Percentiles rank a stretch among this genome's conserved stretches.
Evolutionary conservation across 1,139 yeast genomes (phyloP).

Genomic region (Protomyces macrosporus): DNA sequence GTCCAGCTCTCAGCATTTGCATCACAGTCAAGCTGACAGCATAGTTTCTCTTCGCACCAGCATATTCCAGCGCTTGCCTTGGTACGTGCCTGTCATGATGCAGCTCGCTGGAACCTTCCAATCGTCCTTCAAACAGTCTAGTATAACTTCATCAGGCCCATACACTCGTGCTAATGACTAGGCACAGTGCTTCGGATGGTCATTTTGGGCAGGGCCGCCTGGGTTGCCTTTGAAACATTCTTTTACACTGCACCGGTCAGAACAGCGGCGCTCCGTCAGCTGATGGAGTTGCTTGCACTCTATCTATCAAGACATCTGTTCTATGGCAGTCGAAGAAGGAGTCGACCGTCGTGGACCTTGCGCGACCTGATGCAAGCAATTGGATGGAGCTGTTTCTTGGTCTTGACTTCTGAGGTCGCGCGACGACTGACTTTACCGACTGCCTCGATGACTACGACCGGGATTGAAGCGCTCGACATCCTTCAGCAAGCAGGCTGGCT

Average conservation of each 20-base stretch:
- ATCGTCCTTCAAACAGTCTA: no score
- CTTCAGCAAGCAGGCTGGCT: no score
- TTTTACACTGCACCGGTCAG: neutral
- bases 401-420: no score
- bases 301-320: constrained; percentile 1
- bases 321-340: neutral
- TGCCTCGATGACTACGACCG: no score
- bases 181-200: neutral
- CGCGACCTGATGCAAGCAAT: no score
- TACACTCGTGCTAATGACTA: neutral
- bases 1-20: neutral
- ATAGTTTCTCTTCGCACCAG: no score
- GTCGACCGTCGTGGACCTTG: no score
- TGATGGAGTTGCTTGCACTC: constrained; percentile 1
- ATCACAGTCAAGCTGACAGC: no score
- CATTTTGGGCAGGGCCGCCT: constrained; percentile 8
- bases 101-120: neutral
- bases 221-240: constrained; percentile 2
- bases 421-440: no score
- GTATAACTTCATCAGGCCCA: no score
- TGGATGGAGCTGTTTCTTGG: no score
- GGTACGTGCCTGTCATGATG: neutral
- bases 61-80: neutral
- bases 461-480: no score
- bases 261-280: neutral